These are phyloP conservation scores for Talaromyces proteolyticus DNA, from an alignment of 495 filamentous ascomycete species.

Conservation along the genomic window DNA sequence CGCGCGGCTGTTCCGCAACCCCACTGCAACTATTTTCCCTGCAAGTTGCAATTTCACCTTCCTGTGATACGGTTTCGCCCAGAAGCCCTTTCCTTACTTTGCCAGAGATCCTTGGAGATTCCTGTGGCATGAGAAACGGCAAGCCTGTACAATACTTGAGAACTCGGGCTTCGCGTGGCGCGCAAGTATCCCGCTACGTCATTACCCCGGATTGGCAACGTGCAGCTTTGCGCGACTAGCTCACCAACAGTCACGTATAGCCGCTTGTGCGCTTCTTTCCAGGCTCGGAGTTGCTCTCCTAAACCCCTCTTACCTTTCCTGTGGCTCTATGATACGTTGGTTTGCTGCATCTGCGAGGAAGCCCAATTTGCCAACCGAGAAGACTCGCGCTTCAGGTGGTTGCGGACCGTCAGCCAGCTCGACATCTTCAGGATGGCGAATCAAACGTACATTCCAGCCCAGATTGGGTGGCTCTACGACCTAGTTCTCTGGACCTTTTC, in stretches of 20 bases:
- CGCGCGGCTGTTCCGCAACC: neutral
- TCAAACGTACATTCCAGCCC: conserved; percentile 57
- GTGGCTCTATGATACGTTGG: no score
- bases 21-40: neutral
- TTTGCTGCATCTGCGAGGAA: neutral
- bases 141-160: neutral
- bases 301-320: no score
- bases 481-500: conserved; percentile 76
- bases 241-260: no score
- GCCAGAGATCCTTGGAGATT: neutral
- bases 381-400: neutral
- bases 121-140: neutral
- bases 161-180: neutral
- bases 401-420: no score
- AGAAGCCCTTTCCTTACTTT: neutral
- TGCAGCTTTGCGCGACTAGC: no score
- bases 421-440: conserved; percentile 22
- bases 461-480: conserved; percentile 76
- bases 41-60: no score
- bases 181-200: neutral
- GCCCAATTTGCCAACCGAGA: neutral
- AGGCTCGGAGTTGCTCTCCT: no score
- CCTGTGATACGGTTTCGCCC: no score
- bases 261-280: no score
- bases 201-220: neutral